Evolutionary conservation across 805 yeast species (phyloP), one percentile per base, ranked within the genome.

Genomic region (Sugiyamaella smithiae): DNA sequence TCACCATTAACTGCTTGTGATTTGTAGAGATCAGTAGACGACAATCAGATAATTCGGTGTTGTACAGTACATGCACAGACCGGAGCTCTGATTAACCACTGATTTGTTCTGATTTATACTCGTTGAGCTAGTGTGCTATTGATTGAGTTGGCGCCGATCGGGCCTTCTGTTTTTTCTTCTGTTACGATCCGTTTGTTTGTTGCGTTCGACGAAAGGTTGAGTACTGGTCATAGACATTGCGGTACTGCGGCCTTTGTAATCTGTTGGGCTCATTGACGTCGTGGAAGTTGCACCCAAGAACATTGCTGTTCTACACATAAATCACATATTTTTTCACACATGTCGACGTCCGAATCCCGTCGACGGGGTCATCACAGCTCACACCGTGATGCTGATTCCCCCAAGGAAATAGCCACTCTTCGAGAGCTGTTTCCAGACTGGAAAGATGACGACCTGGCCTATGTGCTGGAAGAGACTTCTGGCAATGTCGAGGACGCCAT

Each of bases 371-470:
- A 12, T 40, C 33, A 46, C 42, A 28, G 25, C 50, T 11, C 46
- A 40, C 26, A 32, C 12, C 38, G 49, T 42, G 35, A 31, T 35
- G 46, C 50, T 45, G 70, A 67, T 55, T 56, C 61, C 45, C 55
- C 58, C 50, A 28, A 55, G 31, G 54, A 77, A 64, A 72, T 79
- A 51, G 68, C 68, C 46, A 79, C 85, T 31, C 77, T 91, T 58
- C 67, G 75, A 44, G 98, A 91, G 69, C 75, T 93, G 73, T 90
- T 93, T 72, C 96, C 97, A 38, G 96, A 87, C 64, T 93, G 99
- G 99, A 78, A 86, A 42, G 74, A 77, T 47, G 95, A 86, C 24
- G 99, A 93, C 65, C 80, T 93, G 64, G 70, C 74, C 40, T 79
- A 84, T 46, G 81, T 88, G 51, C 81, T 90, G 58, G 74, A 75